A percentile compares a stretch with the other conserved stretches of the same genome.
Conservation (phyloP, 805 yeast species). For the Yarrowia deformans region DNA sequence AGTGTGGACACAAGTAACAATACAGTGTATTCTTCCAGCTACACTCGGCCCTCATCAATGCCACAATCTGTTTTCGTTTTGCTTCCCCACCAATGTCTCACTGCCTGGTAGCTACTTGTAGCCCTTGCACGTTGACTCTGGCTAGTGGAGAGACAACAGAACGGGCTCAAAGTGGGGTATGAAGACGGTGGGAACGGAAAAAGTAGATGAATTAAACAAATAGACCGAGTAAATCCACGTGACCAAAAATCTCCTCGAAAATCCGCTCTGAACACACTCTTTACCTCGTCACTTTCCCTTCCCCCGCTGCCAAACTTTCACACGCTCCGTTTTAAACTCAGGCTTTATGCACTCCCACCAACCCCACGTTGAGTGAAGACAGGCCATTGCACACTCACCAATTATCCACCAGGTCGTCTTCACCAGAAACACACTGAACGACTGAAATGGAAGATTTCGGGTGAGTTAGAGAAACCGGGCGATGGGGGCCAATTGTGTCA, state of each 20-base stretch:
- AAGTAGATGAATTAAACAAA: no score
- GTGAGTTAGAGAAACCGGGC: constrained; percentile 27
- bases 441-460: constrained; percentile 43
- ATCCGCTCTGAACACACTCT: not conserved
- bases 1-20: no score
- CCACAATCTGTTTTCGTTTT: not conserved
- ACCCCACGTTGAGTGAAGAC: constrained; percentile 29
- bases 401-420: not conserved
- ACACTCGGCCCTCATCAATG: not conserved
- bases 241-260: not conserved
- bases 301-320: constrained; percentile 19
- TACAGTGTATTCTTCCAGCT: no score
- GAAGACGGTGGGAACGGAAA: no score
- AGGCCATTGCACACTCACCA: not conserved
- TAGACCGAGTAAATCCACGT: no score
- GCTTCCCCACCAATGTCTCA: constrained; percentile 18
- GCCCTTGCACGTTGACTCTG: not conserved
- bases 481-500: no score
- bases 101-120: no score
- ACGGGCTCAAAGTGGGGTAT: no score
- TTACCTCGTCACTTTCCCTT: not conserved
- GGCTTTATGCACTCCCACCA: constrained; percentile 5
- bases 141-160: not conserved
- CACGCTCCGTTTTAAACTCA: constrained; percentile 5
- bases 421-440: not conserved